Evolutionary conservation across 2,329 filamentous ascomycete species (phyloP), one percentile per base, ranked within the genome.

Genomic region (Nigrospora sphaerica): DNA sequence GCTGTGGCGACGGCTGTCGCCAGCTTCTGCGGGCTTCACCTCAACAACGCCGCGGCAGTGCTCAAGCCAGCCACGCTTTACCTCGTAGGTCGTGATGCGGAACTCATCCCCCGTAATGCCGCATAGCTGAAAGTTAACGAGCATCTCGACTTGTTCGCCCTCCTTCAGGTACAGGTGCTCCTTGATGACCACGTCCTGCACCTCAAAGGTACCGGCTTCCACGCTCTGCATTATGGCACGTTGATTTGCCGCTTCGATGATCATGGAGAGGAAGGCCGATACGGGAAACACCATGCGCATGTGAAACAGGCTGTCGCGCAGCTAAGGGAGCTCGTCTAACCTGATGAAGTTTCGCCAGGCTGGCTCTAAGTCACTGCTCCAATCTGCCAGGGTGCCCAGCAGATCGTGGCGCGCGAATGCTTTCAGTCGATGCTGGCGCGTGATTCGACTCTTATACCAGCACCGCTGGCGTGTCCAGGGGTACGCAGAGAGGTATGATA

Each of bases 41-140:
- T 56, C 49, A 12, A 68, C 59, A 6, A 57, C 49, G 12, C 61
- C 62, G 48, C 56, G 55, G 46, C 67, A 70, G 50, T 71, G 57
- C 41, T 70, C 64, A n/a, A 58, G 58, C 67, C 67, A 70, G 18
- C 60, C 59, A 35, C 62, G 58, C 38, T 57, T 62, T 14, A 54
- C 54, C 1, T 61, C 59, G 54, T 59, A 67, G 13, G 65, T 66
- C 12, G 57, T 64, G 32, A 71, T 63, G 11, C 55, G 47, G 49
- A 71, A 70, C 44, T 64, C 62, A 44, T 63, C 57, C 56, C 60
- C 59, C 19, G 47, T 37, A 45, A 54, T 49, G 10, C 53, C 52
- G 47, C 54, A 52, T 4, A 54, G 42, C 32, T 57, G 50, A 32
- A 70, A 56, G n/a, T 62, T 57, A 18, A 69, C 55, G 14, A 62